phyloP scores from a whole-genome alignment of 2,329 filamentous ascomycete species.

The Calonectria crousiana region DNA sequence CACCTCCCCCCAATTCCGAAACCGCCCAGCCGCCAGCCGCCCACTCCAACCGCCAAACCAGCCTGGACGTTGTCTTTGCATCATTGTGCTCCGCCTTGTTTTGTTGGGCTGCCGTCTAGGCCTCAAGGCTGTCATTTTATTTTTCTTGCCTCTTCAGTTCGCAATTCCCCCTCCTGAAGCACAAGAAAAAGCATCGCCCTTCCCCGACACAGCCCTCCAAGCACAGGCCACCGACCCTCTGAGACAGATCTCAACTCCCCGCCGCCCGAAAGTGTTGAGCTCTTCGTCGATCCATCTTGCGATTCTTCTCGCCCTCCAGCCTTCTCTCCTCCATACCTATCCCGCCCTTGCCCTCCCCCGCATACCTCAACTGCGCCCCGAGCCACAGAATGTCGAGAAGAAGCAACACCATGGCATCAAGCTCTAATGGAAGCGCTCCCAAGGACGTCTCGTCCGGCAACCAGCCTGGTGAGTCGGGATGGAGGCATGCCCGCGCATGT shows the following conservation, averaged over 20 bases:
- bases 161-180: background rate
- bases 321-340: background rate
- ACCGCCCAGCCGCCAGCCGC: constrained; percentile 16
- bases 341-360: background rate
- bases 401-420: constrained; percentile 56
- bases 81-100: constrained; percentile 21
- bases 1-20: constrained; percentile 32
- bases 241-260: constrained; percentile 14
- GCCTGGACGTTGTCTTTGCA: constrained; percentile 6
- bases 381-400: constrained; percentile 71
- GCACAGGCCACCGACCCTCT: constrained; percentile 19
- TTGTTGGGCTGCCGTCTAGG: constrained; percentile 11
- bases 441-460: constrained; percentile 46
- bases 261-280: constrained; percentile 26
- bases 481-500: constrained; percentile 8
- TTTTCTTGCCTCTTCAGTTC: background rate
- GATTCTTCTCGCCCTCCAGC: background rate
- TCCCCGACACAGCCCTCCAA: constrained; percentile 19
- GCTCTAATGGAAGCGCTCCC: constrained; percentile 42
- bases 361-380: background rate
- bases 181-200: constrained; percentile 17
- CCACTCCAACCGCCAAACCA: constrained; percentile 16
- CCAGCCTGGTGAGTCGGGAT: constrained; percentile 48
- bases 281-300: constrained; percentile 6
- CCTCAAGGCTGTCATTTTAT: background rate